Conservation (phyloP, 192 early-diverging fungal species). For the Jimgerdemannia lactiflua region DNA sequence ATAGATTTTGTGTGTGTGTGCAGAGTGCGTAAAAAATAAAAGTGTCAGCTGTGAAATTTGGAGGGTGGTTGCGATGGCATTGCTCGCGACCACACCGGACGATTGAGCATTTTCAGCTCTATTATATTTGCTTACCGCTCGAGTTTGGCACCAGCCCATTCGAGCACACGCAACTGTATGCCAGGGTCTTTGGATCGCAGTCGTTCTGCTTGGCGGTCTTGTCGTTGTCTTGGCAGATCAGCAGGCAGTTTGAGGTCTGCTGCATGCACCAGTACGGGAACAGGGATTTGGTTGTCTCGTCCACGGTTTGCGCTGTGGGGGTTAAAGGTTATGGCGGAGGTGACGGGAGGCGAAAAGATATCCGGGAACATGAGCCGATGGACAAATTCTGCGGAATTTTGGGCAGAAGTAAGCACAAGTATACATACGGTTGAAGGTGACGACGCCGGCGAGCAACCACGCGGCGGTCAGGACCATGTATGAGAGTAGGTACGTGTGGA, state of each 20-base stretch:
- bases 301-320: conserved; percentile 2
- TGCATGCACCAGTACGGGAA: conserved; percentile 19
- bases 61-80: neutral
- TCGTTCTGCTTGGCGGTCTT: neutral
- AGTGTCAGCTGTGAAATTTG: neutral
- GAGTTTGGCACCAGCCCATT: conserved; percentile 7
- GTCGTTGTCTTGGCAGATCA: conserved; percentile 12
- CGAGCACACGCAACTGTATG: conserved; percentile 10
- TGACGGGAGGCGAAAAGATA: too few species aligned
- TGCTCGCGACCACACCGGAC: neutral
- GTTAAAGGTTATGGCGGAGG: neutral
- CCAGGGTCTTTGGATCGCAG: conserved; percentile 3
- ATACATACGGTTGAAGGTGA: neutral
- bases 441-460: neutral
- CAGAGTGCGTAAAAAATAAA: neutral
- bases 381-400: neutral
- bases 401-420: too few species aligned
- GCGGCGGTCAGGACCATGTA: neutral
- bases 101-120: neutral
- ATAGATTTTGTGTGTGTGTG: too few species aligned
- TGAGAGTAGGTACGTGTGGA: too few species aligned
- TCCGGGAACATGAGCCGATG: neutral
- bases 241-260: conserved; percentile 13
- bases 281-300: conserved; percentile 1
- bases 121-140: conserved; percentile 1